phyloP scores from a whole-genome alignment of 2,329 filamentous ascomycete species.

The Amauroascus niger region DNA sequence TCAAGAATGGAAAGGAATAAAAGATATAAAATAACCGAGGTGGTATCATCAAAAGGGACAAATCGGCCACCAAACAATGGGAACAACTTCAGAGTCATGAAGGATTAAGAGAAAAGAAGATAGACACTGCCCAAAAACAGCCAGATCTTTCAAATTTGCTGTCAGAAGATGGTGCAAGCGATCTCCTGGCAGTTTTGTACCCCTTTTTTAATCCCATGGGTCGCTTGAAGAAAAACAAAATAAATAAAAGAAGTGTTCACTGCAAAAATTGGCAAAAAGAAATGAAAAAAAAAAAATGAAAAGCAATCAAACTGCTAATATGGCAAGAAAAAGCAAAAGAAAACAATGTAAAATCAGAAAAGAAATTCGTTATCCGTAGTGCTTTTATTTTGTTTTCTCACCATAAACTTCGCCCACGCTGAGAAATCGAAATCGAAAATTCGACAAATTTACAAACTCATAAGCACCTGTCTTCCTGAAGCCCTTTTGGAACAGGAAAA shows the following conservation, averaged over 20 bases:
- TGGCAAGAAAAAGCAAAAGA: constrained; percentile 4
- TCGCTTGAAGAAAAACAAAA: too few species aligned
- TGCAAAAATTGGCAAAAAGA: background rate
- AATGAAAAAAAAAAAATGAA: constrained; percentile 11
- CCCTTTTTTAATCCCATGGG: too few species aligned
- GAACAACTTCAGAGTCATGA: background rate
- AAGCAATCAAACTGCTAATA: constrained; percentile 11
- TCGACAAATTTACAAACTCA: background rate
- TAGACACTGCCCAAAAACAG: constrained; percentile 8
- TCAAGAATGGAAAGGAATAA: background rate
- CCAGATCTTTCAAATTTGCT: too few species aligned
- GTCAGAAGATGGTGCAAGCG: too few species aligned
- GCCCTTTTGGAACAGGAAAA: background rate
- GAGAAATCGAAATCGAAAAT: background rate
- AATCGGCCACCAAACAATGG: constrained; percentile 16
- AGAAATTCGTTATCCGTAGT: background rate
- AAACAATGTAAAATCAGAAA: background rate
- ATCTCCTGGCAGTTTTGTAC: too few species aligned
- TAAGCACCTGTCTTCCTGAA: background rate
- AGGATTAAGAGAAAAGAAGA: constrained; percentile 15
- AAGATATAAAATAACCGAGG: background rate
- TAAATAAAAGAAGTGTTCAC: background rate
- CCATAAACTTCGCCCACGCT: constrained; percentile 1
- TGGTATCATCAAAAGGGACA: constrained; percentile 8
- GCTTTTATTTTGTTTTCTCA: background rate